phyloP scores from a whole-genome alignment of 768 basidiomycete genomes.

The Gloeostereum incarnatum region DNA sequence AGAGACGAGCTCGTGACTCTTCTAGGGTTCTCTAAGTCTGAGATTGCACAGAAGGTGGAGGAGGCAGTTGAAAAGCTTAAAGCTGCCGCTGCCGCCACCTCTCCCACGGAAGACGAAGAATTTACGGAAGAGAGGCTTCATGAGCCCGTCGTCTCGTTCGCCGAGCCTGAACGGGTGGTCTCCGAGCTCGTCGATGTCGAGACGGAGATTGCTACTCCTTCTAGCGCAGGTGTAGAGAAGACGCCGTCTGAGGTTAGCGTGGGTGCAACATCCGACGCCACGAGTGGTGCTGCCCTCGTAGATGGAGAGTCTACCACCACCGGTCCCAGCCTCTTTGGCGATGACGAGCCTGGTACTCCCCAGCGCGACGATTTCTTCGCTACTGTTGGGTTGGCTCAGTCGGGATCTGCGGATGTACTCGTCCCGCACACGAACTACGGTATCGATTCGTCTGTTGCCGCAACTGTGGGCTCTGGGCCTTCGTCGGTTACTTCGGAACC shows the following conservation, averaged over 20 bases:
- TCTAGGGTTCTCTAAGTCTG: constrained; percentile 87
- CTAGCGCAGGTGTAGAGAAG: constrained; percentile 34
- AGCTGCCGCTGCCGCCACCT: constrained; percentile 25
- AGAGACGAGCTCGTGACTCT: constrained; percentile 85
- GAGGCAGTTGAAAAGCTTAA: constrained; percentile 76
- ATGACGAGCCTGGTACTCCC: constrained; percentile 57
- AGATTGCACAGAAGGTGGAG: constrained; percentile 69
- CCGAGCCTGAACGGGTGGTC: constrained; percentile 56
- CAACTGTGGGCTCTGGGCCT: constrained; percentile 87
- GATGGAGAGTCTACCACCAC: constrained; percentile 79
- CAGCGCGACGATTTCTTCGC: constrained; percentile 84
- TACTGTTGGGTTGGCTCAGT: constrained; percentile 50
- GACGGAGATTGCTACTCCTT: constrained; percentile 17
- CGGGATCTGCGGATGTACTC: constrained; percentile 31
- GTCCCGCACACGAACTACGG: constrained; percentile 77
- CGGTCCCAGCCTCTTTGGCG: constrained; percentile 81
- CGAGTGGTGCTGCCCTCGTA: constrained; percentile 41
- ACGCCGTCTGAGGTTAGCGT: constrained; percentile 71
- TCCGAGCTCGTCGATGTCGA: constrained; percentile 25
- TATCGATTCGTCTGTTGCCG: constrained; percentile 86
- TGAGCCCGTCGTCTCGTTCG: constrained; percentile 79
- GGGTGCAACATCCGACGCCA: constrained; percentile 53
- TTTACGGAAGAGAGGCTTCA: constrained; percentile 36
- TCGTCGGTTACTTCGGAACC: constrained; percentile 72
- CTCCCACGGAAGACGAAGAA: constrained; percentile 27